Percentiles rank a stretch among this genome's conserved stretches.
Evolutionary conservation across 2,329 filamentous ascomycete species (phyloP).

Genomic region (Phialophora verrucosa): DNA sequence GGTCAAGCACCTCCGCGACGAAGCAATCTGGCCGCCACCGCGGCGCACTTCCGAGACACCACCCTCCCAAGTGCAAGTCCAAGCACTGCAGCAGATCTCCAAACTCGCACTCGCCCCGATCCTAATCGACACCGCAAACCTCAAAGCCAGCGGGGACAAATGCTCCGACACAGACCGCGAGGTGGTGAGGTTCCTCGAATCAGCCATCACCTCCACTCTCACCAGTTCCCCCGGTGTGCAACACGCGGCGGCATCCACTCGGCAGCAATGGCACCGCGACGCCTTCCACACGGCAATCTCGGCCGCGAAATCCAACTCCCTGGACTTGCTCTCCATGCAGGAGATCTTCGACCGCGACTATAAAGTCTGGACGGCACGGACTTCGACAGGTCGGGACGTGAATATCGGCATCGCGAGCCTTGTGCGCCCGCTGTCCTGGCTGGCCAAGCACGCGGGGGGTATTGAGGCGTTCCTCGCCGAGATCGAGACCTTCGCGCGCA

Average conservation of each 20-base stretch:
- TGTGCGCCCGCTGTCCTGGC: conserved; percentile 61
- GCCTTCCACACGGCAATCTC: conserved; percentile 60
- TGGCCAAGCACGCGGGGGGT: conserved; percentile 55
- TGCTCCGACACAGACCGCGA: conserved; percentile 56
- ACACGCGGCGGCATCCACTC: neutral
- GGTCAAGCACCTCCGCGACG: conserved; percentile 57
- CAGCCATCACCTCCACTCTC: conserved; percentile 48
- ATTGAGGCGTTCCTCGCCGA: conserved; percentile 39
- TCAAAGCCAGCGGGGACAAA: conserved; percentile 50
- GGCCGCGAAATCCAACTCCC: conserved; percentile 60
- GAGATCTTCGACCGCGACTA: conserved; percentile 68
- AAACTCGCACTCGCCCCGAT: conserved; percentile 51
- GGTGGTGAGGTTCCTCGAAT: conserved; percentile 58
- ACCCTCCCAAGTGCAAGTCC: neutral
- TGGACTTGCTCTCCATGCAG: conserved; percentile 58
- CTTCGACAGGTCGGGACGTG: conserved; percentile 30
- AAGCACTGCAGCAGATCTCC: conserved; percentile 49
- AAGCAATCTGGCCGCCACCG: conserved; percentile 48
- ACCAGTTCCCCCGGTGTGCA: neutral
- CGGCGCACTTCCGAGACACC: conserved; percentile 40
- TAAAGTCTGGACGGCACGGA: conserved; percentile 62
- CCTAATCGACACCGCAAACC: conserved; percentile 53
- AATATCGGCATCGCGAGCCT: conserved; percentile 65
- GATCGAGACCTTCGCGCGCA: conserved; percentile 52
- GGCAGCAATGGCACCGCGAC: conserved; percentile 41